Conservation (phyloP, 768 basidiomycete genomes). For the Tricholoma bakamatsutake region DNA sequence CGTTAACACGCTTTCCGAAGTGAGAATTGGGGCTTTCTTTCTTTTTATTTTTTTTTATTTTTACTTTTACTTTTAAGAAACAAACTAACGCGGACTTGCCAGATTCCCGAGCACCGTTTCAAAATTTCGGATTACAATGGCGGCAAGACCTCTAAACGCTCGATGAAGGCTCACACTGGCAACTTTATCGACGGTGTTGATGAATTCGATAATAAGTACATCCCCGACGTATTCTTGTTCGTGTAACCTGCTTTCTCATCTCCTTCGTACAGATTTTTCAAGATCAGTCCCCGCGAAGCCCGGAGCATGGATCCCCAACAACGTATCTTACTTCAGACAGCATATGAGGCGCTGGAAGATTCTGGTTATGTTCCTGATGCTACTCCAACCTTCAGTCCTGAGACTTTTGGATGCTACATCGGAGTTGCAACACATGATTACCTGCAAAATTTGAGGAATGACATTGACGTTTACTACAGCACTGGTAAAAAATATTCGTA, state of each 20-base stretch:
- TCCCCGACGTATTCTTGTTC: background rate
- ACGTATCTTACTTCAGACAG: conserved; percentile 58
- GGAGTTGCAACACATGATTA: conserved; percentile 72
- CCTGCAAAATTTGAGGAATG: conserved; percentile 51
- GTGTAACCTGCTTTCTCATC: background rate
- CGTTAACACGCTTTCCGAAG: conserved; percentile 51
- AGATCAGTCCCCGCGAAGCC: conserved; percentile 69
- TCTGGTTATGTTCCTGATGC: conserved; percentile 63
- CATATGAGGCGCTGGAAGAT: conserved; percentile 63
- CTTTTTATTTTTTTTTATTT: background rate
- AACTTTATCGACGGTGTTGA: conserved; percentile 58
- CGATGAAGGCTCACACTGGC: conserved; percentile 48
- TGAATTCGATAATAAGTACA: conserved; percentile 55
- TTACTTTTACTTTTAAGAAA: conserved; percentile 1
- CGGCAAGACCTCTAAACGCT: conserved; percentile 26
- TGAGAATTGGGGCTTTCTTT: conserved; percentile 19
- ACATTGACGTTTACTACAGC: conserved; percentile 66
- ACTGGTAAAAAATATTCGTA: conserved; percentile 41
- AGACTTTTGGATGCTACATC: conserved; percentile 58
- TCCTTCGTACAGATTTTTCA: conserved; percentile 45
- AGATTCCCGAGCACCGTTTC: conserved; percentile 65
- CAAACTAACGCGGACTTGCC: conserved; percentile 5
- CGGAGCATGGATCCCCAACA: conserved; percentile 76
- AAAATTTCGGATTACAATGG: conserved; percentile 33
- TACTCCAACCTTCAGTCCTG: conserved; percentile 44